phyloP scores from a whole-genome alignment of 2,329 filamentous ascomycete genomes.

The Aspergillus piperis region DNA sequence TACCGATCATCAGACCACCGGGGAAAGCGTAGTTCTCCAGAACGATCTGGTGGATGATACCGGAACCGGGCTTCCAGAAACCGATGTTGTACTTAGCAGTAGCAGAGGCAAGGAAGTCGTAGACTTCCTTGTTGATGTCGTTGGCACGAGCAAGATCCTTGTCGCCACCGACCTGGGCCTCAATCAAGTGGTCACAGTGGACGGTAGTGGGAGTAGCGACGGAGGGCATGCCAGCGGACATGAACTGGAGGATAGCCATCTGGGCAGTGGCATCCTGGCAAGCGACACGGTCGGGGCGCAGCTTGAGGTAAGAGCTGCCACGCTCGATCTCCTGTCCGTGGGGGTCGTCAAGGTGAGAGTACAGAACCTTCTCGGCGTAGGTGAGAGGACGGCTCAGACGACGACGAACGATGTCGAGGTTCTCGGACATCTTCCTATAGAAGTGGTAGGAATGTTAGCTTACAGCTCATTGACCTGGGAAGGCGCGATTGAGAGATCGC shows the following conservation, averaged over 20 bases:
- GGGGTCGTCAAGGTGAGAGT: constrained; percentile 97
- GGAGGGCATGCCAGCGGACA: constrained; percentile 94
- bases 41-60: constrained; percentile 99
- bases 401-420: constrained; percentile 83
- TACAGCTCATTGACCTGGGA: not conserved
- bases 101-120: constrained; percentile 90
- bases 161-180: constrained; percentile 87
- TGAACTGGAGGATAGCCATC: constrained; percentile 99
- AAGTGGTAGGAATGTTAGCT: constrained; percentile 26
- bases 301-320: constrained; percentile 91
- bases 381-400: constrained; percentile 92
- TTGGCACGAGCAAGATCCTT: constrained; percentile 93
- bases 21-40: constrained; percentile 99
- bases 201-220: constrained; percentile 95
- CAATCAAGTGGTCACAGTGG: constrained; percentile 99
- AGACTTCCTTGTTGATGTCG: constrained; percentile 98
- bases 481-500: not conserved
- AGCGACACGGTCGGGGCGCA: constrained; percentile 94
- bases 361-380: constrained; percentile 97
- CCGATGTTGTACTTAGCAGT: constrained; percentile 99
- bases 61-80: constrained; percentile 98
- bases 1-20: constrained; percentile 95
- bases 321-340: constrained; percentile 95
- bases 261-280: constrained; percentile 99
- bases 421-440: constrained; percentile 94